Conservation (phyloP, 345 rosid genomes). For the Lumnitzera littorea region DNA sequence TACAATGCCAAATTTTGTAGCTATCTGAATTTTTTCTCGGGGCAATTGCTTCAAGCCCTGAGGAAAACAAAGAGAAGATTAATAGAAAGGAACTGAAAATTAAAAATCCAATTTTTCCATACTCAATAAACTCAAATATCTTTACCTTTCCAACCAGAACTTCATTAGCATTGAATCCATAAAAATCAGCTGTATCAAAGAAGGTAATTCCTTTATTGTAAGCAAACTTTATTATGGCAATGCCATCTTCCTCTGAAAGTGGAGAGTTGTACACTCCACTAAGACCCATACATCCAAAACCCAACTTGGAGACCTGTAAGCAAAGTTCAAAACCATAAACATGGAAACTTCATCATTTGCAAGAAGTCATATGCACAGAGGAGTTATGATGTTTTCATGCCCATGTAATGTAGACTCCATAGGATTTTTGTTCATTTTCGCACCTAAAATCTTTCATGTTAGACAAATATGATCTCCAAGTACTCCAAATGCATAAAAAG, state of each 20-base stretch:
- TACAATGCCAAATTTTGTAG: conserved; percentile 43
- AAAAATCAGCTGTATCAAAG: conserved; percentile 45
- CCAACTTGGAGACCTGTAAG: conserved; percentile 34
- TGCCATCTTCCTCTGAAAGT: conserved; percentile 31
- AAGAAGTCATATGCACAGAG: too few relatives aligned
- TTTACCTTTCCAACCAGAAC: conserved; percentile 43
- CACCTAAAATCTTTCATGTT: too few relatives aligned
- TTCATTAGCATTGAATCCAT: conserved; percentile 41
- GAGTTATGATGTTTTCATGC: too few relatives aligned
- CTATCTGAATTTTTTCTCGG: conserved; percentile 47
- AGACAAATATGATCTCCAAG: too few relatives aligned
- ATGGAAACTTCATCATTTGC: too few relatives aligned
- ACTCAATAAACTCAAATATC: neutral
- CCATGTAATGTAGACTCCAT: too few relatives aligned
- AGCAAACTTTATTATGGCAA: conserved; percentile 30
- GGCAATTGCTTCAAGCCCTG: conserved; percentile 55
- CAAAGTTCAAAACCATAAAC: too few relatives aligned
- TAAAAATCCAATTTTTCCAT: too few relatives aligned
- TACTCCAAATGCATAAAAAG: too few relatives aligned
- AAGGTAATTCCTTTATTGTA: conserved; percentile 45
- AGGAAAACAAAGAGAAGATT: conserved; percentile 4
- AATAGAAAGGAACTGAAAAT: too few relatives aligned
- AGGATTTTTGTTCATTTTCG: too few relatives aligned
- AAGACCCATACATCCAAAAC: conserved; percentile 43
- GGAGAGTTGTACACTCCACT: conserved; percentile 35